These are phyloP conservation scores for Botrytis byssoidea DNA, from an alignment of 2,329 filamentous ascomycete species.

Conservation along the genomic window DNA sequence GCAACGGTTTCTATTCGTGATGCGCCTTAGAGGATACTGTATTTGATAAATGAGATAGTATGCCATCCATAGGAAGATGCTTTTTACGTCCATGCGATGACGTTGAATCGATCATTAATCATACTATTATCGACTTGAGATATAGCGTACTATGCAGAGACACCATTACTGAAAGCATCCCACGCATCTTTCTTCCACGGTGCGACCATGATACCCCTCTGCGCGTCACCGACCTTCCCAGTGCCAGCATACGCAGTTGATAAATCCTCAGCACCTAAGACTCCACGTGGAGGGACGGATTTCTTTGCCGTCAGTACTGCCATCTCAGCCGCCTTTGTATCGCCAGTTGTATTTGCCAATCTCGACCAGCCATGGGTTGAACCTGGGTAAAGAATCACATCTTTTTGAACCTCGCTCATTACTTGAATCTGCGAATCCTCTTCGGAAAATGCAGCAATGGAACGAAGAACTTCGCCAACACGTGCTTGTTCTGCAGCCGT, in stretches of 20 bases:
- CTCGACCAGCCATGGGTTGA: slow-evolving; percentile 79
- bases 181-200: slow-evolving; percentile 60
- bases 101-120: not conserved
- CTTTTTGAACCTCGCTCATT: slow-evolving; percentile 65
- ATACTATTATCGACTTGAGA: not conserved
- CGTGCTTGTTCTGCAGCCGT: slow-evolving; percentile 62
- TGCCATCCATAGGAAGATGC: not conserved
- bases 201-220: slow-evolving; percentile 74
- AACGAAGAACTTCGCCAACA: slow-evolving; percentile 73
- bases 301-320: slow-evolving; percentile 75
- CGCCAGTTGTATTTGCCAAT: slow-evolving; percentile 60
- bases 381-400: slow-evolving; percentile 78
- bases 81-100: not conserved
- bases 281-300: slow-evolving; percentile 69
- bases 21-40: not conserved
- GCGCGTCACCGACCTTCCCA: slow-evolving; percentile 68
- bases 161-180: slow-evolving; percentile 22
- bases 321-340: slow-evolving; percentile 64
- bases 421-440: slow-evolving; percentile 50
- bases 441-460: slow-evolving; percentile 62
- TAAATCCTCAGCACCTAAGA: slow-evolving; percentile 66
- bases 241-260: slow-evolving; percentile 73
- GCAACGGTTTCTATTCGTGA: not conserved
- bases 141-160: not conserved
- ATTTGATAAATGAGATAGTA: not conserved